phyloP scores from a whole-genome alignment of 805 yeast species.

The Kregervanrija delftensis region DNA sequence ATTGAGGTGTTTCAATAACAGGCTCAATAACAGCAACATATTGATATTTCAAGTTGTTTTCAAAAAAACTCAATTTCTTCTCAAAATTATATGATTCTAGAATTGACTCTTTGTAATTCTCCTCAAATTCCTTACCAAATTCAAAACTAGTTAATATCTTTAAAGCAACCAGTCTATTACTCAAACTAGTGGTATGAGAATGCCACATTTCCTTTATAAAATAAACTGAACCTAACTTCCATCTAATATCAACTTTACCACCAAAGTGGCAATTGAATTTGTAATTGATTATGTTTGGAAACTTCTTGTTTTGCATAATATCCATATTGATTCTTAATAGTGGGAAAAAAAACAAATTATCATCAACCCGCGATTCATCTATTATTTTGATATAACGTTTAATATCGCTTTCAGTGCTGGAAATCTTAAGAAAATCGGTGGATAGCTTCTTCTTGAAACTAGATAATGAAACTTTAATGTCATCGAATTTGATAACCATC shows the following conservation, averaged over 20 bases:
- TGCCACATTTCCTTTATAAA: slow-evolving; percentile 91
- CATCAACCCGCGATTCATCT: slow-evolving; percentile 41
- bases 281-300: slow-evolving; percentile 51
- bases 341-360: slow-evolving; percentile 75
- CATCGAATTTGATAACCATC: slow-evolving; percentile 53
- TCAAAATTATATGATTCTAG: slow-evolving; percentile 30
- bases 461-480: slow-evolving; percentile 64
- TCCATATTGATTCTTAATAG: slow-evolving; percentile 69
- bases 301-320: slow-evolving; percentile 52
- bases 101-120: slow-evolving; percentile 27
- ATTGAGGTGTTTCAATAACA: slow-evolving; percentile 78
- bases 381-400: too few species aligned
- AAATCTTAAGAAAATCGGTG: slow-evolving; percentile 29
- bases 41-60: slow-evolving; percentile 37
- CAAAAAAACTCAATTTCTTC: slow-evolving; percentile 40
- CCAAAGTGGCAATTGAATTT: slow-evolving; percentile 69
- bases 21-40: slow-evolving; percentile 71
- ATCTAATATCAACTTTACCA: slow-evolving; percentile 82
- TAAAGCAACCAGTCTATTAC: slow-evolving; percentile 45
- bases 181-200: slow-evolving; percentile 68
- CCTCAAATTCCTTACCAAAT: slow-evolving; percentile 26
- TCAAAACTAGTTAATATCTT: slow-evolving; percentile 28
- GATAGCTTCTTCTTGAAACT: slow-evolving; percentile 43
- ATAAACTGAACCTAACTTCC: slow-evolving; percentile 91
- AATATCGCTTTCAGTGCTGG: slow-evolving; percentile 5